Evolutionary conservation across 108 stramenopile species (phyloP).

Genomic region (Skeletonema grethae): DNA sequence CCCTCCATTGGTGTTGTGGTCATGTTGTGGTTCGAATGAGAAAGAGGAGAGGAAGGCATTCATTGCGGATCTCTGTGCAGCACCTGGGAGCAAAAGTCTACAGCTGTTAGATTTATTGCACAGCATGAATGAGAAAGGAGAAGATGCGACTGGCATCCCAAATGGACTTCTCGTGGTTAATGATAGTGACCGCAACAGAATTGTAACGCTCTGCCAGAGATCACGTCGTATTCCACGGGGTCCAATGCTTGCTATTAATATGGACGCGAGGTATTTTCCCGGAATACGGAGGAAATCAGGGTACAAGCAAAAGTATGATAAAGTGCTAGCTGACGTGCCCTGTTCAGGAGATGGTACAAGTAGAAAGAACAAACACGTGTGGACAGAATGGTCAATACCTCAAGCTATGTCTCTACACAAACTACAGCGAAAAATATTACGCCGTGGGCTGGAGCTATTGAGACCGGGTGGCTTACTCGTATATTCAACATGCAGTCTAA

Average conservation of each 20-base stretch:
- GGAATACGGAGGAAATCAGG: constrained; percentile 16
- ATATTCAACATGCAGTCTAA: constrained; percentile 93
- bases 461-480: constrained; percentile 86
- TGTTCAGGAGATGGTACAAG: constrained; percentile 96
- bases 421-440: constrained; percentile 72
- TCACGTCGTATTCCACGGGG: constrained; percentile 58
- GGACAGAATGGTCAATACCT: constrained; percentile 59
- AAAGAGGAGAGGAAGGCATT: background rate
- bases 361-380: constrained; percentile 88
- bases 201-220: constrained; percentile 92
- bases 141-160: constrained; percentile 33
- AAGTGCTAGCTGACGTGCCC: constrained; percentile 94
- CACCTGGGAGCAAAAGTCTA: constrained; percentile 93
- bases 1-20: constrained; percentile 88
- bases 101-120: constrained; percentile 89
- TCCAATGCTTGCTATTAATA: constrained; percentile 18
- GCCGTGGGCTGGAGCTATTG: constrained; percentile 62
- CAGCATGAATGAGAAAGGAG: constrained; percentile 2
- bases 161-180: constrained; percentile 92
- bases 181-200: constrained; percentile 86
- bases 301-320: constrained; percentile 71
- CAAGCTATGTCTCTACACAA: constrained; percentile 61
- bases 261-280: constrained; percentile 83
- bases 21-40: constrained; percentile 15
- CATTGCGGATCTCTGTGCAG: constrained; percentile 82